phyloP scores from a whole-genome alignment of 2,329 filamentous ascomycete species.

The Colletotrichum tabaci region DNA sequence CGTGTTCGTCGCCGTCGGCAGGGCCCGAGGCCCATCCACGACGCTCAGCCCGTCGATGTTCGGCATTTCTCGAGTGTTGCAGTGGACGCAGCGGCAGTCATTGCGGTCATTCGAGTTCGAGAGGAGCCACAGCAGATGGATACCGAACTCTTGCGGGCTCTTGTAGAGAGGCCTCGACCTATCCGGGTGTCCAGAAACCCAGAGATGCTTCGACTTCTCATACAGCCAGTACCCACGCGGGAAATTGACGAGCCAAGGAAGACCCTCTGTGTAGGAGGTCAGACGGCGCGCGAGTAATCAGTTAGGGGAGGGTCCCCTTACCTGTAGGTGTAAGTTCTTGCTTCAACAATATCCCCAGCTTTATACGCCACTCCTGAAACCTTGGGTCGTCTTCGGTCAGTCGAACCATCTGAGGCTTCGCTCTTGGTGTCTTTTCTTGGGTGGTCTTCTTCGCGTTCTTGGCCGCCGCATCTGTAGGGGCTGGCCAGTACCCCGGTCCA shows the following conservation, averaged over 20 bases:
- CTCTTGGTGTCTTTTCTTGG: constrained; percentile 54
- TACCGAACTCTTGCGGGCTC: constrained; percentile 67
- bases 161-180: constrained; percentile 63
- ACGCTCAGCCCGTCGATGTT: constrained; percentile 34
- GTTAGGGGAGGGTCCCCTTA: neutral
- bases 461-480: constrained; percentile 49
- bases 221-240: constrained; percentile 64
- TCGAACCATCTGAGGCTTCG: constrained; percentile 60
- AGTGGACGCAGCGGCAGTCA: constrained; percentile 68
- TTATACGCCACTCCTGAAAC: constrained; percentile 62
- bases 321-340: constrained; percentile 57
- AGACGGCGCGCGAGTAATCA: constrained; percentile 15
- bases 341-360: constrained; percentile 62
- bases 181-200: constrained; percentile 65
- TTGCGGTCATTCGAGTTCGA: constrained; percentile 62
- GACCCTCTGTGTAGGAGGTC: constrained; percentile 54
- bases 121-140: constrained; percentile 67
- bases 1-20: constrained; percentile 16
- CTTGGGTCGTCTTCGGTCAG: constrained; percentile 60
- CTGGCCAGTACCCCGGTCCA: constrained; percentile 60
- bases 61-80: constrained; percentile 52
- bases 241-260: constrained; percentile 62
- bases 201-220: constrained; percentile 64
- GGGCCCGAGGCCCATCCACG: constrained; percentile 18
- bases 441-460: constrained; percentile 57